phyloP scores from a whole-genome alignment of 2,329 filamentous ascomycete genomes.

The Aquanectria penicillioides region DNA sequence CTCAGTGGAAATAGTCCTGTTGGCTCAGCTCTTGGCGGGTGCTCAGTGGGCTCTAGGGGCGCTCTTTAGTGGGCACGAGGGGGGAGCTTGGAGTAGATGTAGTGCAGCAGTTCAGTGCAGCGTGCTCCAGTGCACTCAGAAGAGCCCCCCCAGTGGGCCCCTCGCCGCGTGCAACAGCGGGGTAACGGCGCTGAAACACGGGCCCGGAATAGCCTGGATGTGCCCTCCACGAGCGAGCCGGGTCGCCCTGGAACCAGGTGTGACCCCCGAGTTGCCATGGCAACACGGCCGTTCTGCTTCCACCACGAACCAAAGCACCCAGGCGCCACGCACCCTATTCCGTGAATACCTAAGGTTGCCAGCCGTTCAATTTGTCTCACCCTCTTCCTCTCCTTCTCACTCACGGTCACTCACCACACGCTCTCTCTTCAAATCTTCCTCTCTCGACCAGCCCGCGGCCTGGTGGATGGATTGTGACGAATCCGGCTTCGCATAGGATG shows the following conservation, averaged over 20 bases:
- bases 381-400: constrained; percentile 23
- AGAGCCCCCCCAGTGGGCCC: constrained; percentile 27
- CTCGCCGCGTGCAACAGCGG: constrained; percentile 38
- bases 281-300: constrained; percentile 28
- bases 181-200: constrained; percentile 39
- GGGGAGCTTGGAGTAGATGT: neutral
- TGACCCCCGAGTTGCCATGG: constrained; percentile 33
- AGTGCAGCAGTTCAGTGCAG: constrained; percentile 1
- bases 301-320: neutral
- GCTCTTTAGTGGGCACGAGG: neutral
- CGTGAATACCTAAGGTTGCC: constrained; percentile 36
- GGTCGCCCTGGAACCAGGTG: constrained; percentile 25
- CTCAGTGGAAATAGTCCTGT: constrained; percentile 7
- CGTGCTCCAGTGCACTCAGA: constrained; percentile 11
- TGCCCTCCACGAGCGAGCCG: no score
- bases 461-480: constrained; percentile 29
- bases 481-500: constrained; percentile 37
- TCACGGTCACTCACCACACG: neutral
- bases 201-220: no score
- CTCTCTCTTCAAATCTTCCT: no score
- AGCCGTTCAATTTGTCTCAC: constrained; percentile 37
- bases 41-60: neutral
- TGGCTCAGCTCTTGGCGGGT: neutral
- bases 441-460: constrained; percentile 19
- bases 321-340: constrained; percentile 15